A percentile compares a stretch with the other conserved stretches of the same genome.
These are phyloP conservation scores for Aphanocladium album DNA, from an alignment of 2,329 filamentous ascomycete species.

Conservation along the genomic window DNA sequence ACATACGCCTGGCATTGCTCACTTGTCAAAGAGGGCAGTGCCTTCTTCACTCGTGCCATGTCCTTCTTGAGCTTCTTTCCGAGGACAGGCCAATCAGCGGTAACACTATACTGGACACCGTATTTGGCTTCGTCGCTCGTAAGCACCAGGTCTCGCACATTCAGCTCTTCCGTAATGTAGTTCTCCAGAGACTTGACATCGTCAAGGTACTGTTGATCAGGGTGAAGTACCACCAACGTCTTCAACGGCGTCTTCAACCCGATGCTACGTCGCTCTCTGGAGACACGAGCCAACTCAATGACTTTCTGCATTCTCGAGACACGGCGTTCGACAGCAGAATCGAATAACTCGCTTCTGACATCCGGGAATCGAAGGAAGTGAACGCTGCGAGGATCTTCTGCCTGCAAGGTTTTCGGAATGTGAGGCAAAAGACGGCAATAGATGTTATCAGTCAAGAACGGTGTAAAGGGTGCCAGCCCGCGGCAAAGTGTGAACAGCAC, in stretches of 20 bases:
- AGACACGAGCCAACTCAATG: slow-evolving; percentile 83
- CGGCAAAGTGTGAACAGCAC: slow-evolving; percentile 85
- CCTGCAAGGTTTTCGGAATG: slow-evolving; percentile 66
- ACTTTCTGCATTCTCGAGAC: slow-evolving; percentile 92
- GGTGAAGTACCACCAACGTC: slow-evolving; percentile 82
- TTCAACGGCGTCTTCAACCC: slow-evolving; percentile 89
- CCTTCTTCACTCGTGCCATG: slow-evolving; percentile 85
- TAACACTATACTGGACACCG: slow-evolving; percentile 85
- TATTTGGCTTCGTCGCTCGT: slow-evolving; percentile 86
- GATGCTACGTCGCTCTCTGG: slow-evolving; percentile 77
- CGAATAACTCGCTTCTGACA: slow-evolving; percentile 82
- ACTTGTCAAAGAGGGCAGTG: slow-evolving; percentile 70
- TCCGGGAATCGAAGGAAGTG: slow-evolving; percentile 91
- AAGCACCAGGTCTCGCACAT: slow-evolving; percentile 78
- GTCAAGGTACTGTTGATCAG: slow-evolving; percentile 74
- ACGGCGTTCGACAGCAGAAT: slow-evolving; percentile 77
- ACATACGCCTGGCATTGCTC: slow-evolving; percentile 78
- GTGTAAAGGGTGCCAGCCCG: slow-evolving; percentile 88
- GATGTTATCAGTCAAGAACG: slow-evolving; percentile 93
- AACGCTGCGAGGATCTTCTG: slow-evolving; percentile 74
- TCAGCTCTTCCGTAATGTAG: slow-evolving; percentile 92
- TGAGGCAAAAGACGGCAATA: slow-evolving; percentile 78
- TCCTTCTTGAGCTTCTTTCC: slow-evolving; percentile 98
- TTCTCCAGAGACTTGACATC: slow-evolving; percentile 79
- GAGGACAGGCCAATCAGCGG: slow-evolving; percentile 87